Conservation (phyloP, 2,329 filamentous ascomycete genomes). For the Zymoseptoria passerinii region DNA sequence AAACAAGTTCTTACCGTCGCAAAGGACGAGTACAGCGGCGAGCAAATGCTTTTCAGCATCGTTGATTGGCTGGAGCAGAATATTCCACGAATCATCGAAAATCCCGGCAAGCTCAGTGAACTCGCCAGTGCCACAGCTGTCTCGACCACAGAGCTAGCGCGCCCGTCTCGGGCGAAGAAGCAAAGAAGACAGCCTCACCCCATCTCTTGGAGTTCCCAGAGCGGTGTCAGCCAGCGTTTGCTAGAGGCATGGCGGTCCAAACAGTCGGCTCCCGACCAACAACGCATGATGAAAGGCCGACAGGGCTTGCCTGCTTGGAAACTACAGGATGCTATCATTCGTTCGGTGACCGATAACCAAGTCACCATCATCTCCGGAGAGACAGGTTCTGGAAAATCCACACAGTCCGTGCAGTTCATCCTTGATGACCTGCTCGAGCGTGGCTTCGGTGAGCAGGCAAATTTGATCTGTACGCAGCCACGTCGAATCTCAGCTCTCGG, state of each 20-base stretch:
- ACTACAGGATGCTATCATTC: slow-evolving; percentile 66
- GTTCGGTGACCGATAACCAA: slow-evolving; percentile 66
- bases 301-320: slow-evolving; percentile 80
- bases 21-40: slow-evolving; percentile 61
- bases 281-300: slow-evolving; percentile 66
- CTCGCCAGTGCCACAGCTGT: slow-evolving; percentile 68
- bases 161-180: slow-evolving; percentile 27
- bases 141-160: slow-evolving; percentile 32
- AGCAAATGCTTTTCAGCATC: slow-evolving; percentile 84
- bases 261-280: slow-evolving; percentile 56
- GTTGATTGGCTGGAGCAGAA: slow-evolving; percentile 87
- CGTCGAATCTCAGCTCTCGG: slow-evolving; percentile 89
- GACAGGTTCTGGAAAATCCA: slow-evolving; percentile 94
- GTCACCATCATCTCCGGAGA: slow-evolving; percentile 96
- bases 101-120: slow-evolving; percentile 74
- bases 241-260: slow-evolving; percentile 58
- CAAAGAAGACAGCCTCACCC: slow-evolving; percentile 39
- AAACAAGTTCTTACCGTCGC: slow-evolving; percentile 68
- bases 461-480: slow-evolving; percentile 93
- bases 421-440: slow-evolving; percentile 79
- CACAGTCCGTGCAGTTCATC: slow-evolving; percentile 92
- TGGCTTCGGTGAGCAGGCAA: slow-evolving; percentile 66
- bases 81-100: slow-evolving; percentile 71
- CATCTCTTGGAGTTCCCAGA: slow-evolving; percentile 57
- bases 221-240: slow-evolving; percentile 49